Evolutionary conservation across 345 rosid genomes (phyloP).

Genomic region (Sapria himalayana): DNA sequence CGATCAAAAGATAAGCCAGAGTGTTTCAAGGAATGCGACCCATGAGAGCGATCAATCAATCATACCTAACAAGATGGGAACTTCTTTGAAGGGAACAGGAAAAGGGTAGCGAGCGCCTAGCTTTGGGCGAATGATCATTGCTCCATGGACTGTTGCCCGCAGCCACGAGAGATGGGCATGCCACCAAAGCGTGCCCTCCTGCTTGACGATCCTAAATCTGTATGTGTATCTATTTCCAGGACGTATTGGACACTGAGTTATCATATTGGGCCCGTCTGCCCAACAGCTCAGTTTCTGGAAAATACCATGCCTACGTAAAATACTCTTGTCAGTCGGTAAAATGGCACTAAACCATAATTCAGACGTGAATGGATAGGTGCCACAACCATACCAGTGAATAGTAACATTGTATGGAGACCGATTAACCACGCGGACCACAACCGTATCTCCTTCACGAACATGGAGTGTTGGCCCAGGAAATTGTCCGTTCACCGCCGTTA

Average conservation of each 20-base stretch:
- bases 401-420: conserved; percentile 68
- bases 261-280: conserved; percentile 75
- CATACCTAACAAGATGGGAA: conserved; percentile 59
- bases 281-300: conserved; percentile 42
- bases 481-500: conserved; percentile 56
- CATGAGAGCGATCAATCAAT: neutral
- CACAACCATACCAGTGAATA: conserved; percentile 93
- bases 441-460: conserved; percentile 57
- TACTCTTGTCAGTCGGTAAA: no score
- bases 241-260: conserved; percentile 63
- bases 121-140: conserved; percentile 53
- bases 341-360: no score
- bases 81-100: conserved; percentile 48
- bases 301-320: conserved; percentile 54
- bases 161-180: conserved; percentile 53
- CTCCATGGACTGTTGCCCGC: conserved; percentile 81
- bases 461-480: conserved; percentile 56
- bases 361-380: no score
- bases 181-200: conserved; percentile 96
- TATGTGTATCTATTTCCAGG: conserved; percentile 48
- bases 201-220: conserved; percentile 32
- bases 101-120: conserved; percentile 47
- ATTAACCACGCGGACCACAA: conserved; percentile 49
- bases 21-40: no score
- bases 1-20: no score